A percentile compares a stretch with the other conserved stretches of the same genome.
Conservation (phyloP, 106 monocot genomes). For the Dendrobium chrysotoxum region DNA sequence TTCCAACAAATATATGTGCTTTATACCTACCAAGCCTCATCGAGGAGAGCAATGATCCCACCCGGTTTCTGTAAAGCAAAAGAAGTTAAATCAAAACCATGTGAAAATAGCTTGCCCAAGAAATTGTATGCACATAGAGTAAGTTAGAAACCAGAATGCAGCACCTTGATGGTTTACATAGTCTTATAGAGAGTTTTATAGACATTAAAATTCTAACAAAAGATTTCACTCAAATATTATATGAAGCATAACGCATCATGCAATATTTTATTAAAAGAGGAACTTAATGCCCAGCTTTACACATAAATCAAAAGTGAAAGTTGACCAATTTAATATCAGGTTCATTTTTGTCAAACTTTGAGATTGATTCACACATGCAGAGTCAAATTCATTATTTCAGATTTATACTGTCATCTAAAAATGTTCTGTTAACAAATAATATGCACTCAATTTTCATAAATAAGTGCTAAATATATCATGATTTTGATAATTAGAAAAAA, state of each 20-base stretch:
- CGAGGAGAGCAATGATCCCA: conserved; percentile 82
- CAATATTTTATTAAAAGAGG: conserved; percentile 1
- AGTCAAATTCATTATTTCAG: background rate
- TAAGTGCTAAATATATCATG: background rate
- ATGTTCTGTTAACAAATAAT: background rate
- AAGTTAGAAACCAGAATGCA: background rate
- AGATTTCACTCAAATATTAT: background rate
- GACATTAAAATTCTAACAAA: background rate
- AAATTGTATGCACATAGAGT: background rate
- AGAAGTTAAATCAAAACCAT: background rate
- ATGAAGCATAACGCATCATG: background rate
- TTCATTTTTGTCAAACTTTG: background rate
- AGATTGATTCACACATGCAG: background rate
- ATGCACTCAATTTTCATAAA: background rate
- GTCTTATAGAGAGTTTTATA: background rate
- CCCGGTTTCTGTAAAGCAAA: conserved; percentile 74
- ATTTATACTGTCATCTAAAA: background rate
- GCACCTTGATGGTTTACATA: too few species aligned
- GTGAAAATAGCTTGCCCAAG: background rate
- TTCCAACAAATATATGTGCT: conserved; percentile 5
- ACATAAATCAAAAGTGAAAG: background rate
- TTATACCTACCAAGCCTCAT: conserved; percentile 84
- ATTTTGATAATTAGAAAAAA: background rate
- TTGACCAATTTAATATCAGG: background rate
- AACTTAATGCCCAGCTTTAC: background rate